Conservation (phyloP, 305 asterid species). For the Nicotiana rustica region DNA sequence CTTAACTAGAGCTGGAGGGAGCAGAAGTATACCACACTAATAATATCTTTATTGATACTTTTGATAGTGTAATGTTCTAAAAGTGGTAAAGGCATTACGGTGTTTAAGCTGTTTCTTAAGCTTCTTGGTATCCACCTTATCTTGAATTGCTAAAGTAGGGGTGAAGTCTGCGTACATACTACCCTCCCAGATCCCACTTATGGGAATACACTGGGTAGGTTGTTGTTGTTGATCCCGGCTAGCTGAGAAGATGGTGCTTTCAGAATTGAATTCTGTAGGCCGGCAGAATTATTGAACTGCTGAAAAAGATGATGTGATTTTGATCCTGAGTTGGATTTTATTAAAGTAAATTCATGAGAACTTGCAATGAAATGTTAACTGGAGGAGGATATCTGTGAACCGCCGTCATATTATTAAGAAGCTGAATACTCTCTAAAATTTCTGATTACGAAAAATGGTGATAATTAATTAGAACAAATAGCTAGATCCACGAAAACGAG, state of each 20-base stretch:
- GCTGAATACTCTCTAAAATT: neutral
- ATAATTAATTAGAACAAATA: neutral
- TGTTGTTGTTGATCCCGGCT: neutral
- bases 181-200: too few relatives aligned
- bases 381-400: constrained; percentile 5
- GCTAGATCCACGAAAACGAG: neutral
- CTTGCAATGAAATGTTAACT: neutral
- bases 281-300: neutral
- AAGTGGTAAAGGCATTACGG: neutral
- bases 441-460: neutral
- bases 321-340: constrained; percentile 4
- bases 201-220: too few relatives aligned
- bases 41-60: neutral
- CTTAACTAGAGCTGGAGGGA: constrained; percentile 18
- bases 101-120: neutral
- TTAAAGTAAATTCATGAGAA: constrained; percentile 18
- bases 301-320: neutral
- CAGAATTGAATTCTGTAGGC: neutral
- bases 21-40: neutral
- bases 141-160: neutral
- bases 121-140: constrained; percentile 22
- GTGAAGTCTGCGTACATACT: too few relatives aligned
- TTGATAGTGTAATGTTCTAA: constrained; percentile 17
- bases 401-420: neutral
- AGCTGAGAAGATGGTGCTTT: neutral